Evolutionary conservation across 2,329 filamentous ascomycete genomes (phyloP).

Genomic region (Aureobasidium mangrovei): DNA sequence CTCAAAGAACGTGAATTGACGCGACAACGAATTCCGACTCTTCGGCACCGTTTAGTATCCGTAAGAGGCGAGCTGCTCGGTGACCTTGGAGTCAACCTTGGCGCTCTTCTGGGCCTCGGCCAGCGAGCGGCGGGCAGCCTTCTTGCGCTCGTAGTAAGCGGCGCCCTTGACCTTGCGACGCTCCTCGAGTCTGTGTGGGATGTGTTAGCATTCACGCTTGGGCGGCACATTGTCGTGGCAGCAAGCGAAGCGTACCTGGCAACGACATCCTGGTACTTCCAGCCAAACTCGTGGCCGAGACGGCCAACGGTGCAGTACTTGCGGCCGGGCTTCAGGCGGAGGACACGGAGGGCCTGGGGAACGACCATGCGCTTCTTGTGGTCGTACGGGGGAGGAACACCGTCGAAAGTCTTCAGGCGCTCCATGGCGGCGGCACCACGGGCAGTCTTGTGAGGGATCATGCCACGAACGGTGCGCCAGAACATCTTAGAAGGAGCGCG

Average conservation of each 20-base stretch:
- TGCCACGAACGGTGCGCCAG: slow-evolving; percentile 99
- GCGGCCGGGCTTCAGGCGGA: slow-evolving; percentile 95
- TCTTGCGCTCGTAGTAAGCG: slow-evolving; percentile 99
- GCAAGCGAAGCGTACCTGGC: slow-evolving; percentile 61
- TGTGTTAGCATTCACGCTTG: slow-evolving; percentile 10
- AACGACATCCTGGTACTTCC: slow-evolving; percentile 99
- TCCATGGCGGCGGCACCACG: slow-evolving; percentile 93
- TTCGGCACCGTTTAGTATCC: slow-evolving; percentile 62
- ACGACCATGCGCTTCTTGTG: slow-evolving; percentile 99
- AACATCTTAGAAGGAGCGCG: slow-evolving; percentile 98
- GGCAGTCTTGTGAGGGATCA: slow-evolving; percentile 99
- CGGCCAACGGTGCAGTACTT: slow-evolving; percentile 99
- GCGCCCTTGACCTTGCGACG: slow-evolving; percentile 98
- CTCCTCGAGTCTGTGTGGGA: slow-evolving; percentile 78
- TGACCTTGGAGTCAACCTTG: slow-evolving; percentile 75
- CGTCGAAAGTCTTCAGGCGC: slow-evolving; percentile 99
- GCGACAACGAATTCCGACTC: slow-evolving; percentile 10
- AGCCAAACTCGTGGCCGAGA: slow-evolving; percentile 98
- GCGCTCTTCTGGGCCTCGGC: slow-evolving; percentile 89
- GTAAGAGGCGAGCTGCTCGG: slow-evolving; percentile 77
- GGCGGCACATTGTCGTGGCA: not conserved
- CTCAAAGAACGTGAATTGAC: slow-evolving; percentile 10
- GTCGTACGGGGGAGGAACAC: slow-evolving; percentile 97
- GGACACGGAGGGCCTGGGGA: slow-evolving; percentile 91
- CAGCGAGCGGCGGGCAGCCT: slow-evolving; percentile 83